These are phyloP conservation scores for Quercus berberidifolia DNA, from an alignment of 306 rosid species.

Conservation along the genomic window DNA sequence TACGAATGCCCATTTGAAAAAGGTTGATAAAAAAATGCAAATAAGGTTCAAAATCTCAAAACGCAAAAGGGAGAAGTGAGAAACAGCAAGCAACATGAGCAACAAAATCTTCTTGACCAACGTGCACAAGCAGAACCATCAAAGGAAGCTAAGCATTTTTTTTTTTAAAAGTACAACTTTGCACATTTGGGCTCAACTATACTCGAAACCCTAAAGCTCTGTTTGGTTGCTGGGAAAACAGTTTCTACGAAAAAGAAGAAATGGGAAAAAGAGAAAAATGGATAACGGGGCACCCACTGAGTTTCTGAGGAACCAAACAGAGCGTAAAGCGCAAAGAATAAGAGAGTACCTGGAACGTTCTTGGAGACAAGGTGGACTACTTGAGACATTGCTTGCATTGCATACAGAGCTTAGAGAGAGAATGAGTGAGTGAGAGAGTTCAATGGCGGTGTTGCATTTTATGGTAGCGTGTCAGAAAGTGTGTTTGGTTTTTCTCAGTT, in stretches of 20 bases:
- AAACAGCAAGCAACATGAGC: too few species aligned
- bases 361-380: conserved; percentile 37
- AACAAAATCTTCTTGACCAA: too few species aligned
- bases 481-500: not conserved
- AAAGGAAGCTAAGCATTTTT: too few species aligned
- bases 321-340: not conserved
- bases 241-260: not conserved
- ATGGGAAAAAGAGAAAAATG: not conserved
- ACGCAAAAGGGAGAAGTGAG: too few species aligned
- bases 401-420: not conserved
- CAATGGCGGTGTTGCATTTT: conserved; percentile 39
- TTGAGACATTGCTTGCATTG: conserved; percentile 48
- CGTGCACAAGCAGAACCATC: too few species aligned
- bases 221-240: not conserved
- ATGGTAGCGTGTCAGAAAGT: not conserved
- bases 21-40: not conserved
- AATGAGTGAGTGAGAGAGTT: conserved; percentile 3
- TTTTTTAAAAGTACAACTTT: not conserved
- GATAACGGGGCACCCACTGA: not conserved
- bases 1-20: not conserved
- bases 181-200: not conserved
- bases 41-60: not conserved
- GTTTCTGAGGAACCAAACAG: conserved; percentile 10
- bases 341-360: conserved; percentile 38
- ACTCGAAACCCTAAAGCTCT: conserved; percentile 15